These are phyloP conservation scores for Cryphonectria naterciae DNA, from an alignment of 2,329 filamentous ascomycete species.

Conservation along the genomic window DNA sequence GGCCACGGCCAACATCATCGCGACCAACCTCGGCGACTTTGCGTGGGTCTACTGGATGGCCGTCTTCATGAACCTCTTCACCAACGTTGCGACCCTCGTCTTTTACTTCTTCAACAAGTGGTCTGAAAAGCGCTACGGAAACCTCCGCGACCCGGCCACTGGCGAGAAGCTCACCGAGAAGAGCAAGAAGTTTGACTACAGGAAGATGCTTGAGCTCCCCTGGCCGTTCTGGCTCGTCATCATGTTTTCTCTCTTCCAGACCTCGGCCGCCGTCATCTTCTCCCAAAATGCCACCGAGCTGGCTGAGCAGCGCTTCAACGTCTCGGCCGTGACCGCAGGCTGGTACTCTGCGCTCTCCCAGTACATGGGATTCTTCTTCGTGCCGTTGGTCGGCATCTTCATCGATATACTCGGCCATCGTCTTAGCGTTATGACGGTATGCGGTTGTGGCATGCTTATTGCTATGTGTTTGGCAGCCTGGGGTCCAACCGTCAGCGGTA, in stretches of 20 bases:
- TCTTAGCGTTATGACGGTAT: constrained; percentile 48
- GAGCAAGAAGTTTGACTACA: constrained; percentile 59
- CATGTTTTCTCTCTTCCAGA: constrained; percentile 61
- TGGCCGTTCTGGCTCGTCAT: constrained; percentile 64
- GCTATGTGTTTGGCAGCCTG: constrained; percentile 60
- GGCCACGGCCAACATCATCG: constrained; percentile 62
- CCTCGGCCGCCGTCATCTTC: constrained; percentile 58
- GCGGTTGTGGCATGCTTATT: constrained; percentile 54
- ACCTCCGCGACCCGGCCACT: constrained; percentile 57
- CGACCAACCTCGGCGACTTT: constrained; percentile 60
- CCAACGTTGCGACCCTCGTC: constrained; percentile 55
- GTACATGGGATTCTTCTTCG: constrained; percentile 61
- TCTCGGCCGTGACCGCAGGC: constrained; percentile 58
- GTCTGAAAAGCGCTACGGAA: constrained; percentile 51
- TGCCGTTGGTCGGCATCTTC: constrained; percentile 59
- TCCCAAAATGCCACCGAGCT: constrained; percentile 63
- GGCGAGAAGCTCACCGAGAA: constrained; percentile 64
- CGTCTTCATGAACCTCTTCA: constrained; percentile 68
- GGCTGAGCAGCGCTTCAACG: constrained; percentile 61
- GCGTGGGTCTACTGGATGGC: constrained; percentile 66
- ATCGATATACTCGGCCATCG: constrained; percentile 61
- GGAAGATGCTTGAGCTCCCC: constrained; percentile 59
- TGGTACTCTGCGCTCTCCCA: constrained; percentile 64
- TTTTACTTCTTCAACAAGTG: constrained; percentile 62
- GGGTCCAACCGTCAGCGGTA: constrained; percentile 52